Evolutionary conservation across 371 early-diverging fungal species (phyloP).

Genomic region (Blyttiomyces sp.): DNA sequence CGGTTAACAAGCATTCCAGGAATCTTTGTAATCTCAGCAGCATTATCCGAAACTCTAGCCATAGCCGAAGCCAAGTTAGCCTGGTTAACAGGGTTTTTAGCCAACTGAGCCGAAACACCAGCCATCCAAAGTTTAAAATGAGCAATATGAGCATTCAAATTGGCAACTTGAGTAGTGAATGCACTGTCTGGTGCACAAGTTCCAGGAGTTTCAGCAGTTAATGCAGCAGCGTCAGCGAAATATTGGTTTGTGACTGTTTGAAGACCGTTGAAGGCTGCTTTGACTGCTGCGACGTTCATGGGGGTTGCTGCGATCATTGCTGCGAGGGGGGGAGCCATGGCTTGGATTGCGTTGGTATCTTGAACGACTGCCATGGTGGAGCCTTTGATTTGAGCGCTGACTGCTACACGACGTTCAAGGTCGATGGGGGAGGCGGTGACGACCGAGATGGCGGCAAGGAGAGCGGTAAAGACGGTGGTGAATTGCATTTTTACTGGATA

Average conservation of each 20-base stretch:
- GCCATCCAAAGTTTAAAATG: not conserved
- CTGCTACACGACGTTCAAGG: no score
- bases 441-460: no score
- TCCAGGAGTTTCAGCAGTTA: not conserved
- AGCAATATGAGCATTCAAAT: not conserved
- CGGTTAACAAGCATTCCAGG: not conserved
- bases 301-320: not conserved
- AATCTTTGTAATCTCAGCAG: slow-evolving; percentile 1
- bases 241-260: not conserved
- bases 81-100: not conserved
- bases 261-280: not conserved
- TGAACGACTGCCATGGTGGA: no score
- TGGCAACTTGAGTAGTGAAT: not conserved
- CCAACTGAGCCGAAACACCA: not conserved
- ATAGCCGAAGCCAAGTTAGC: not conserved
- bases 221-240: not conserved
- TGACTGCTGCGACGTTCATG: not conserved
- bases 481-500: no score
- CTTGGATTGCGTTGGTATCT: not conserved
- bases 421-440: no score
- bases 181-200: not conserved
- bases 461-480: no score
- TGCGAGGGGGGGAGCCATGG: not conserved
- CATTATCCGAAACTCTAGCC: not conserved
- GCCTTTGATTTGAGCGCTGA: no score